Evolutionary conservation across 148 eudicot species (phyloP).

Genomic region (Vaccinium corymbosum): DNA sequence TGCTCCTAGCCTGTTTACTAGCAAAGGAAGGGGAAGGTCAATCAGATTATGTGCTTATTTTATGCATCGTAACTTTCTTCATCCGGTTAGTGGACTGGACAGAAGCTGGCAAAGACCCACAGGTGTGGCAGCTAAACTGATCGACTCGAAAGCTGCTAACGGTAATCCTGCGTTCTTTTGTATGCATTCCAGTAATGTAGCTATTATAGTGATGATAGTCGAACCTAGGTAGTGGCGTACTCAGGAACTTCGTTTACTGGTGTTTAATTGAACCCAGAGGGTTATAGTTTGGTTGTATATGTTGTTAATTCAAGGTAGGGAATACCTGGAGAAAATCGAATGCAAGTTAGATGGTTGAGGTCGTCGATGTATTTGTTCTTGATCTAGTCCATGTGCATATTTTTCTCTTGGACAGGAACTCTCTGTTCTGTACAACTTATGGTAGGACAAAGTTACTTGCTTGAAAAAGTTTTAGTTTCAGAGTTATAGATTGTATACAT

Average conservation of each 20-base stretch:
- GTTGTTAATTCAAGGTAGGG: no score
- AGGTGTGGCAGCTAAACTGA: conserved; percentile 81
- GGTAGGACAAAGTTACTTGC: neutral
- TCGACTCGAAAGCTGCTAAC: conserved; percentile 62
- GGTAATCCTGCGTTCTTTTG: conserved; percentile 32
- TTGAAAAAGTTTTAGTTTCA: conserved; percentile 4
- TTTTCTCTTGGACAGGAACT: no score
- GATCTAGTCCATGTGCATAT: no score
- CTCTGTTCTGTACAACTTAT: neutral
- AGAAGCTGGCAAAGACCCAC: conserved; percentile 97
- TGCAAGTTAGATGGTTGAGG: no score
- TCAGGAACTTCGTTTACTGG: neutral
- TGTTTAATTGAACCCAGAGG: neutral
- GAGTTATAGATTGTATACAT: neutral
- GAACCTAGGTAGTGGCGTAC: neutral
- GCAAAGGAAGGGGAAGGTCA: neutral
- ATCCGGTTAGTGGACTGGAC: conserved; percentile 82
- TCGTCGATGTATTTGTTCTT: no score
- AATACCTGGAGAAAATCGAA: no score
- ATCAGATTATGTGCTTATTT: neutral
- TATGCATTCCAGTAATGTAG: neutral
- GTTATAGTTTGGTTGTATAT: no score
- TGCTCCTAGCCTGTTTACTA: neutral
- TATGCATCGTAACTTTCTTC: neutral
- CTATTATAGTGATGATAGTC: neutral